phyloP scores from a whole-genome alignment of 345 rosid species.

The Camelina sativa region DNA sequence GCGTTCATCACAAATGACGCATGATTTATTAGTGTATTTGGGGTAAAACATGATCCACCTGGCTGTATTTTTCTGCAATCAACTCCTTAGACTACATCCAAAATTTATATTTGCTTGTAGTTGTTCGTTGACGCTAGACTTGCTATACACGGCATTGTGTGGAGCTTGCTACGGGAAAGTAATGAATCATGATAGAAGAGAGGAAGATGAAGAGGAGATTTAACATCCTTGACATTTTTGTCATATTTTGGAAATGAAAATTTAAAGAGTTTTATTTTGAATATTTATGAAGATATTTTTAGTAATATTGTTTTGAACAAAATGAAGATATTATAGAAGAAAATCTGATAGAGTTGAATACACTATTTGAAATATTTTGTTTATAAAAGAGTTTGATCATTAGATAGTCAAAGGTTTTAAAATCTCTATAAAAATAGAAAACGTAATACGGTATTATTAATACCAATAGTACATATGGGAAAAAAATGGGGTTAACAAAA shows the following conservation, averaged over 20 bases:
- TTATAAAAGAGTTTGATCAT: background rate
- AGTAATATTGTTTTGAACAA: no score
- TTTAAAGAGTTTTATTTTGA: no score
- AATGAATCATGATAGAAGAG: slow-evolving; percentile 23
- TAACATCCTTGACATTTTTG: background rate
- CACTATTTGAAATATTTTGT: no score
- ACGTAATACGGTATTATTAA: no score
- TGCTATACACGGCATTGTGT: slow-evolving; percentile 22
- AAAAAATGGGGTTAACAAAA: background rate
- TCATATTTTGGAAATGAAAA: no score
- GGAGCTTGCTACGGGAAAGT: slow-evolving; percentile 8
- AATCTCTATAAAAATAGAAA: no score
- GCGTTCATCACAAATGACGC: slow-evolving; percentile 38
- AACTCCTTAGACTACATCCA: slow-evolving; percentile 12
- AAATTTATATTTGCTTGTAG: slow-evolving; percentile 6
- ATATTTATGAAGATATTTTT: no score
- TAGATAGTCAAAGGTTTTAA: background rate
- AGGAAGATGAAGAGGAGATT: background rate
- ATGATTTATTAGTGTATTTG: slow-evolving; percentile 6
- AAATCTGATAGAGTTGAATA: no score
- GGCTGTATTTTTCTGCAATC: slow-evolving; percentile 16
- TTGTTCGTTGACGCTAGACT: background rate
- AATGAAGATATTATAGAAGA: no score
- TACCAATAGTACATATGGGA: background rate
- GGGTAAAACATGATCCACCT: slow-evolving; percentile 24